These are phyloP conservation scores for Rhytidhysteron rufulum DNA, from an alignment of 2,329 filamentous ascomycete species.

Conservation along the genomic window DNA sequence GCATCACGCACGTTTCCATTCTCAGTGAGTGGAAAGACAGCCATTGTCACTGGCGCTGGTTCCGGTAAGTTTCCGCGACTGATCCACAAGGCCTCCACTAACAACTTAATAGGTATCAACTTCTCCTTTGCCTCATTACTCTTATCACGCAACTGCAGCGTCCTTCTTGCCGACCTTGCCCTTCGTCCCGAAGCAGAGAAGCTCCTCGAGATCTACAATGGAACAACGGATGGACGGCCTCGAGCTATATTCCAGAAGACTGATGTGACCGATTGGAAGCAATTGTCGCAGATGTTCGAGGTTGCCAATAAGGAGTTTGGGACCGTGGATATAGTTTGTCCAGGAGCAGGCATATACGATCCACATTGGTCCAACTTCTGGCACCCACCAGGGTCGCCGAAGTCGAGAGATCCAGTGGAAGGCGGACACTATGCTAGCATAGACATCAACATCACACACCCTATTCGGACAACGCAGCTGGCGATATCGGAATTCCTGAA, in stretches of 20 bases:
- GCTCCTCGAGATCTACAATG: constrained; percentile 35
- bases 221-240: constrained; percentile 17
- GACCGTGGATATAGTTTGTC: constrained; percentile 45
- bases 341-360: constrained; percentile 49
- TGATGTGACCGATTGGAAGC: constrained; percentile 37
- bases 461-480: constrained; percentile 45
- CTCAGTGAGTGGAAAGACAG: constrained; percentile 42
- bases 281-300: constrained; percentile 31
- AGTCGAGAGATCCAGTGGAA: constrained; percentile 29
- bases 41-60: constrained; percentile 47
- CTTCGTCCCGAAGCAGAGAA: constrained; percentile 46
- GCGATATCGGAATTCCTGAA: constrained; percentile 45
- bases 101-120: constrained; percentile 46
- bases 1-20: constrained; percentile 20
- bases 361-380: constrained; percentile 48
- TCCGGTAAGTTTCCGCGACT: too few species aligned
- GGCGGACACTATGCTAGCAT: constrained; percentile 29
- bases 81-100: too few species aligned
- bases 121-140: constrained; percentile 44
- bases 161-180: constrained; percentile 46
- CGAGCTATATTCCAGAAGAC: constrained; percentile 43
- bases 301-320: constrained; percentile 26
- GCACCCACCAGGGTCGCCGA: constrained; percentile 40
- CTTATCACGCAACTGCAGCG: constrained; percentile 43
- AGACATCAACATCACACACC: constrained; percentile 48